Conservation (phyloP, 2,329 filamentous ascomycete genomes). For the Xylariales sp. region DNA sequence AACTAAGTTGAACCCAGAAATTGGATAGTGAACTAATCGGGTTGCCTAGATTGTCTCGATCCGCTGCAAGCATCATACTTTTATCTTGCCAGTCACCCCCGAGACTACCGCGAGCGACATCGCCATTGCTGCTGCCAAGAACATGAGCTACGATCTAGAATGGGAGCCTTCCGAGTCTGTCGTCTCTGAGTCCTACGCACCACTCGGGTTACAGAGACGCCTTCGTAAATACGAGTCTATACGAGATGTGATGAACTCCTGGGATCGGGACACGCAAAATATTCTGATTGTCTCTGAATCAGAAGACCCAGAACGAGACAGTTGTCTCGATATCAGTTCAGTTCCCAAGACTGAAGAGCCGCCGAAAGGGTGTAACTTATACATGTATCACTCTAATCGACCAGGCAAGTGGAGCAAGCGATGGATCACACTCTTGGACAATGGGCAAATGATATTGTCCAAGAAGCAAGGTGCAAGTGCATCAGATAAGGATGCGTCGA, state of each 20-base stretch:
- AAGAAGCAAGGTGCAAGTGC: conserved; percentile 63
- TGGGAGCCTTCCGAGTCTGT: conserved; percentile 64
- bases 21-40: too few relatives aligned
- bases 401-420: conserved; percentile 87
- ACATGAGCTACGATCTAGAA: conserved; percentile 49
- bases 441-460: conserved; percentile 67
- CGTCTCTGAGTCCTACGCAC: conserved; percentile 72
- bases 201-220: conserved; percentile 75
- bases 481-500: conserved; percentile 61
- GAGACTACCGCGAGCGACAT: conserved; percentile 74
- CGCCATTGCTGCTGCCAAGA: conserved; percentile 60
- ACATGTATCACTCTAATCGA: conserved; percentile 76
- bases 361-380: conserved; percentile 63
- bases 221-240: conserved; percentile 83
- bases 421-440: conserved; percentile 67
- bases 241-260: conserved; percentile 86
- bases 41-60: conserved; percentile 66
- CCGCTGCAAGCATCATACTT: conserved; percentile 64
- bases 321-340: conserved; percentile 60
- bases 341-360: conserved; percentile 56
- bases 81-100: conserved; percentile 67
- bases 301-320: conserved; percentile 48
- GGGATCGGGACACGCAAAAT: conserved; percentile 80
- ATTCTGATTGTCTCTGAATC: conserved; percentile 62
- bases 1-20: too few relatives aligned